Conservation (phyloP, 83 land plant species). For the Picea engelmannii region DNA sequence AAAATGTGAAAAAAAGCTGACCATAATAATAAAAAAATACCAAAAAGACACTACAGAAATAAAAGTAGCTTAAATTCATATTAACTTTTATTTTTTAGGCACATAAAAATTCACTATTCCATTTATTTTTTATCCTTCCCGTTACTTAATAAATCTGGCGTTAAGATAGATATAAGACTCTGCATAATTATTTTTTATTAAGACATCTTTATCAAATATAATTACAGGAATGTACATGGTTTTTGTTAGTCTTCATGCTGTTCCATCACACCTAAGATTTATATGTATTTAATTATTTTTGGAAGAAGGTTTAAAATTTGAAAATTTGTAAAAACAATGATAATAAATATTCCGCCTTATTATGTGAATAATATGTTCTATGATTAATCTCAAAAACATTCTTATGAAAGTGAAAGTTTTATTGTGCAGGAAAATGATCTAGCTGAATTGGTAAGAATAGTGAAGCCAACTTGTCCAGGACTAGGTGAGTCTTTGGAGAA, state of each 20-base stretch:
- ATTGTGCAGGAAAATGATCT: conserved; percentile 61
- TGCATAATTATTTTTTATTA: too few species aligned
- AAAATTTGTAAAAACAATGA: not conserved
- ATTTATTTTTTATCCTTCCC: too few species aligned
- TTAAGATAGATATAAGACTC: too few species aligned
- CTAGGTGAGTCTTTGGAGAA: conserved; percentile 84
- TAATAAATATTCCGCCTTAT: not conserved
- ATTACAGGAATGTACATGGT: too few species aligned
- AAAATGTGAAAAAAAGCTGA: too few species aligned
- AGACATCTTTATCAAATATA: too few species aligned
- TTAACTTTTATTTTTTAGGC: too few species aligned
- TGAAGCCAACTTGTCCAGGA: conserved; percentile 69
- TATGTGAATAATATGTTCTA: not conserved
- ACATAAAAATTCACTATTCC: too few species aligned
- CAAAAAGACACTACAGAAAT: too few species aligned
- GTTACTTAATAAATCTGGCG: too few species aligned
- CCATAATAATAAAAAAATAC: too few species aligned
- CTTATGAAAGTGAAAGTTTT: not conserved
- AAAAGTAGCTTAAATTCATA: too few species aligned
- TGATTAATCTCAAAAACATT: not conserved
- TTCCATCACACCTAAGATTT: not conserved
- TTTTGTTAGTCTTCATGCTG: not conserved
- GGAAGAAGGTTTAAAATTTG: not conserved
- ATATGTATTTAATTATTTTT: not conserved
- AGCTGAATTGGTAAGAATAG: conserved; percentile 65